Evolutionary conservation across 176 grass and related monocot species (phyloP), one percentile per base, ranked within the genome.

Genomic region (Stipa capillata): DNA sequence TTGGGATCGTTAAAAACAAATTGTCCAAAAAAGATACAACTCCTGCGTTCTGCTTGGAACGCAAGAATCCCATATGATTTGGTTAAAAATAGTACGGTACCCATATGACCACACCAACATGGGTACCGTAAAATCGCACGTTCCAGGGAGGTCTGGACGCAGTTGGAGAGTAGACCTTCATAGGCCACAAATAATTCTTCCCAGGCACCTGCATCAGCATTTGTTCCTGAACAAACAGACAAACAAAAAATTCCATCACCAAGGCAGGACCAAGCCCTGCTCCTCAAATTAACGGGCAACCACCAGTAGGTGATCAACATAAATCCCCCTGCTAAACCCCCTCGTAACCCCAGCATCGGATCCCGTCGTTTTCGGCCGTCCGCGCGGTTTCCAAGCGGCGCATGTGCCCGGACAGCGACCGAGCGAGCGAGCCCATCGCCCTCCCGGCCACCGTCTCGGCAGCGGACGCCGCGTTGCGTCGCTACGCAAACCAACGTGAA

Each of bases 341-440:
- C 23, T 12, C 23, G 4, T 2, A 12, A 5, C 4, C n/a, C 2
- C n/a, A n/a, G n/a, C 66, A 69, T 47, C 5, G 43, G 47, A 47
- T 17, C 28, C 16, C 47, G 69, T 78, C 41, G 64, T 40, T 27
- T 28, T 73, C 27, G 35, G 24, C 54, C 45, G 55, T 21, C n/a
- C 51, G n/a, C 32, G 53, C 74, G 41, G 18, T 43, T 64, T 72
- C 66, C 75, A 25, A 20, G 83, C 83, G n/a, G 11, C 21, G 39
- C 76, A 66, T 29, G 84, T 29, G 66, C 34, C 18, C 45, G 61
- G 72, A 77, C 7, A 45, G 79, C 52, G 79, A 82, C 71, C 40
- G 66, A 71, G 50, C 45, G 1, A 20, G 27, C 59, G 8, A 27
- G 20, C 35, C 45, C 68, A 57, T 79, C 57, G 27, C 47, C 0